A percentile compares a stretch with the other conserved stretches of the same genome.
These are phyloP conservation scores for Cicer judaicum DNA, from an alignment of 306 rosid genomes.

Conservation along the genomic window DNA sequence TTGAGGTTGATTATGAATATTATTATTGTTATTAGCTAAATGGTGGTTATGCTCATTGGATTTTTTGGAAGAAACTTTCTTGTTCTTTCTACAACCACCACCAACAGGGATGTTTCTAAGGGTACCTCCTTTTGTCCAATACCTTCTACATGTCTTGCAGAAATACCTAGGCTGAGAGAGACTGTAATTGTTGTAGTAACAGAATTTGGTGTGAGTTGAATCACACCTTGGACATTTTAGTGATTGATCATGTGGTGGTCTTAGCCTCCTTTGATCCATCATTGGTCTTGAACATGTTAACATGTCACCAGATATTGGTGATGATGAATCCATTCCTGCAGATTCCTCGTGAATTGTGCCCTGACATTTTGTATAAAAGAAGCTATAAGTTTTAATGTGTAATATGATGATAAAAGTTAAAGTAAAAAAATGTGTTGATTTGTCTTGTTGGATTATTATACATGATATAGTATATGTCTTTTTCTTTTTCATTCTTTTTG, in stretches of 20 bases:
- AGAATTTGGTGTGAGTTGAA: slow-evolving; percentile 93
- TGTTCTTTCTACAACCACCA: slow-evolving; percentile 94
- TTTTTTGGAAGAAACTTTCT: slow-evolving; percentile 75
- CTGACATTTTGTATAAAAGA: slow-evolving; percentile 48
- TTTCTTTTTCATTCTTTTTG: slow-evolving; percentile 47
- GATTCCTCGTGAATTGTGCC: slow-evolving; percentile 78
- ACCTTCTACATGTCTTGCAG: slow-evolving; percentile 94
- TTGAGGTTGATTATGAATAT: slow-evolving; percentile 44
- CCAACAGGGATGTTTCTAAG: slow-evolving; percentile 96
- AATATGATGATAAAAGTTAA: slow-evolving; percentile 9
- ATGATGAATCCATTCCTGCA: slow-evolving; percentile 80
- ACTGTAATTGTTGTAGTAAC: slow-evolving; percentile 98
- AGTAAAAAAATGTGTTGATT: slow-evolving; percentile 21
- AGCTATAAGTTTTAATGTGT: not conserved
- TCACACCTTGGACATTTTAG: slow-evolving; percentile 95
- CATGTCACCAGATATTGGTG: slow-evolving; percentile 68
- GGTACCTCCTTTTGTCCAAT: slow-evolving; percentile 98
- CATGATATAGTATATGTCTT: not conserved
- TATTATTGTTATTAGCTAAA: not conserved
- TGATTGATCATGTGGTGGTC: slow-evolving; percentile 85
- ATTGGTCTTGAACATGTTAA: slow-evolving; percentile 76
- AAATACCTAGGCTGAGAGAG: slow-evolving; percentile 97
- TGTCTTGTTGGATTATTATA: slow-evolving; percentile 26
- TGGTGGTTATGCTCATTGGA: slow-evolving; percentile 55
- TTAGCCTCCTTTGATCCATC: slow-evolving; percentile 66